Evolutionary conservation across 306 rosid genomes (phyloP).

Genomic region (Vicia sativa): DNA sequence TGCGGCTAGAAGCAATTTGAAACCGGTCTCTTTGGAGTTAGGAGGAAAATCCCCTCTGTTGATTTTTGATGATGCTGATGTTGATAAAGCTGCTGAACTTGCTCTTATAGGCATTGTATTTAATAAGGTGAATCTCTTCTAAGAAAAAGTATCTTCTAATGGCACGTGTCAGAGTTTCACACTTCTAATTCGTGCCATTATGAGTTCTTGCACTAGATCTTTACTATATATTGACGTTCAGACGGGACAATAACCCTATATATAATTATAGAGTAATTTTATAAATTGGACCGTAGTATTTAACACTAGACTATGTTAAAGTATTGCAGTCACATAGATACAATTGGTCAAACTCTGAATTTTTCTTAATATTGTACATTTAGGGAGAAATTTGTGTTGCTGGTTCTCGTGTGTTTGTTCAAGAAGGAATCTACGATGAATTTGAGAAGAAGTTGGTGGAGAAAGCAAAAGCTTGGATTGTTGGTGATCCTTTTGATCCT

Average conservation of each 20-base stretch:
- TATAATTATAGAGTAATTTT: neutral
- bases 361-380: neutral
- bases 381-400: conserved; percentile 91
- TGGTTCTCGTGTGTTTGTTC: conserved; percentile 79
- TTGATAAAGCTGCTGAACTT: conserved; percentile 64
- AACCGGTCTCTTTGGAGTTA: conserved; percentile 75
- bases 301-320: neutral
- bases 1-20: conserved; percentile 81
- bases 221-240: neutral
- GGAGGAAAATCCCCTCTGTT: conserved; percentile 91
- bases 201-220: neutral
- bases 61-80: conserved; percentile 80
- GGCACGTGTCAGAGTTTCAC: no score
- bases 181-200: neutral
- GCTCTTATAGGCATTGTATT: conserved; percentile 62
- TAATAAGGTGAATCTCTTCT: conserved; percentile 61
- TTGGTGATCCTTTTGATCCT: conserved; percentile 95
- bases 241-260: neutral
- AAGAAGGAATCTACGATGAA: conserved; percentile 83
- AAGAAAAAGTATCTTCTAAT: neutral
- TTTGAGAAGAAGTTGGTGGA: conserved; percentile 62
- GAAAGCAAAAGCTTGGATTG: conserved; percentile 69
- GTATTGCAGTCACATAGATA: neutral
- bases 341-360: neutral
- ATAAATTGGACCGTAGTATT: neutral